These are phyloP conservation scores for Kurtzmaniella quercitrusa DNA, from an alignment of 1,139 yeast genomes.

Conservation along the genomic window DNA sequence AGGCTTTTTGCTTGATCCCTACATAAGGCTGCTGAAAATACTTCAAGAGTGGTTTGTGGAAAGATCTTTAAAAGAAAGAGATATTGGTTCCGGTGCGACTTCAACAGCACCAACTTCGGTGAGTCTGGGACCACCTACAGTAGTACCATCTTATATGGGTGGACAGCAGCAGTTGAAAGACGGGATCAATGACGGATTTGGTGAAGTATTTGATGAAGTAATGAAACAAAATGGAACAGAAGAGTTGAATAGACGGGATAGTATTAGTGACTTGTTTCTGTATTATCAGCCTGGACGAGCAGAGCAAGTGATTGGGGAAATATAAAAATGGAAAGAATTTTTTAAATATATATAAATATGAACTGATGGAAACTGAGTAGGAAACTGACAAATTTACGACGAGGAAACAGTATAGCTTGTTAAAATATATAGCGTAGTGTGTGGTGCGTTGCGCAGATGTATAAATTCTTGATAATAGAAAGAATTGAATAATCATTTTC, in stretches of 20 bases:
- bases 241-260: not conserved
- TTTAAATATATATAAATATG: no score
- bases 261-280: constrained; percentile 7
- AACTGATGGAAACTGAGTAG: no score
- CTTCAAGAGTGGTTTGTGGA: constrained; percentile 1
- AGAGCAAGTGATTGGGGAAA: not conserved
- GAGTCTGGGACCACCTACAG: not conserved
- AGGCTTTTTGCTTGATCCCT: constrained; percentile 5
- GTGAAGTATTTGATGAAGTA: not conserved
- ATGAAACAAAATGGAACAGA: not conserved
- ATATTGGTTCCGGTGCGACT: not conserved
- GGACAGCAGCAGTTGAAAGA: not conserved
- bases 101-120: not conserved
- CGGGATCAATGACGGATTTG: not conserved
- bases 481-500: no score
- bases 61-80: not conserved
- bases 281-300: constrained; percentile 2
- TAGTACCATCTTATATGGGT: not conserved
- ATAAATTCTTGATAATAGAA: no score
- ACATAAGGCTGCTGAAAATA: not conserved
- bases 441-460: no score
- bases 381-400: no score
- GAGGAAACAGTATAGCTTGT: no score
- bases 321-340: not conserved
- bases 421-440: no score